These are phyloP conservation scores for Umbelopsis vinacea DNA, from an alignment of 192 early-diverging fungal species.

Conservation along the genomic window DNA sequence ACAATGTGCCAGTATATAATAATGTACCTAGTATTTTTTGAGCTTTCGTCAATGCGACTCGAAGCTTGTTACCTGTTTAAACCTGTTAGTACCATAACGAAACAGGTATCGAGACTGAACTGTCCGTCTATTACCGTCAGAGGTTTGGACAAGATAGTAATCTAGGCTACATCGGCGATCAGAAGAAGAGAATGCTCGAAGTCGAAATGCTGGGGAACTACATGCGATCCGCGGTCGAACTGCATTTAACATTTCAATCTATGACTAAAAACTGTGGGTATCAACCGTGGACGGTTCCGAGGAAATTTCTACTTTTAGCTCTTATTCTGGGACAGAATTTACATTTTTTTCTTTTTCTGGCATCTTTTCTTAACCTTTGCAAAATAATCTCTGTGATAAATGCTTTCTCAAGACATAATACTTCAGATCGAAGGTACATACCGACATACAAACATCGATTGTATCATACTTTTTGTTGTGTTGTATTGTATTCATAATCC, in stretches of 20 bases:
- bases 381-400: too few species aligned
- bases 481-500: too few species aligned
- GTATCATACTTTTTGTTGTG: too few species aligned
- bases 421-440: too few species aligned
- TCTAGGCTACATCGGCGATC: background rate
- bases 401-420: too few species aligned
- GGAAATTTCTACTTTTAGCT: too few species aligned
- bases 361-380: too few species aligned
- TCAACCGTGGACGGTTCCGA: too few species aligned
- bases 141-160: slow-evolving; percentile 35
- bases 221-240: background rate
- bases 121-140: slow-evolving; percentile 19
- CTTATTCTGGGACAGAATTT: too few species aligned
- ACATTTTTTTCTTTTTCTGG: too few species aligned
- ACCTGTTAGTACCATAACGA: background rate
- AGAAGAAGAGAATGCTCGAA: slow-evolving; percentile 6
- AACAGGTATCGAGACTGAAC: background rate
- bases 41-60: slow-evolving; percentile 50
- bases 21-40: slow-evolving; percentile 53
- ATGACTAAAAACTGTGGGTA: background rate
- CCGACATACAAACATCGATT: too few species aligned
- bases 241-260: slow-evolving; percentile 2
- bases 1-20: background rate
- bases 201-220: background rate
- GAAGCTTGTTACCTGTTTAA: slow-evolving; percentile 29